Evolutionary conservation across 1,284 basidiomycete genomes (phyloP).

Genomic region (Cryptococcus wingfieldii): DNA sequence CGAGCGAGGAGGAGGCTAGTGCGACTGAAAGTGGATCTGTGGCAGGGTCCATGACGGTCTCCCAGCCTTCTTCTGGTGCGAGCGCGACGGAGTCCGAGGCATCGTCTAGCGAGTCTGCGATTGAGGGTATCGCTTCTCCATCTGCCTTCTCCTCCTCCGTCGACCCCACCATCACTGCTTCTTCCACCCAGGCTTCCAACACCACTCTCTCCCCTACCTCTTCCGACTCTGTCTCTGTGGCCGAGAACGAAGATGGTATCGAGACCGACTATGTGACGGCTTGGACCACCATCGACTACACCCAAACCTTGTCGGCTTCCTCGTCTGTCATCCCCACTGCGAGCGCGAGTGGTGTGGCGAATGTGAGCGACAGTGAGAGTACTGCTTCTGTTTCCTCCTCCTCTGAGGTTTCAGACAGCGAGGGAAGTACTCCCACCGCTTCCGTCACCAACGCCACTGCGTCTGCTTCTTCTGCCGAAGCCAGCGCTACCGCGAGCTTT

Average conservation of each 20-base stretch:
- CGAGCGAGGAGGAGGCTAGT: neutral
- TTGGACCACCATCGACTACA: conserved; percentile 33
- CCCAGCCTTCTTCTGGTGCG: neutral
- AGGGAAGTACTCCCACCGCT: neutral
- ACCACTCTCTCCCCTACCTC: conserved; percentile 1
- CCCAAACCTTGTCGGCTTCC: conserved; percentile 9
- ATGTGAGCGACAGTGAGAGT: neutral
- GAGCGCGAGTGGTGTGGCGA: neutral
- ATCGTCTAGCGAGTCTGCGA: conserved; percentile 1
- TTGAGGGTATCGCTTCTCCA: neutral
- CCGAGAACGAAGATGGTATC: conserved; percentile 36
- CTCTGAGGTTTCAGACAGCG: neutral
- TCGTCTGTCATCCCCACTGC: conserved; percentile 6
- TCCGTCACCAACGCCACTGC: conserved; percentile 1
- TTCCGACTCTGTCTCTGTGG: conserved; percentile 13
- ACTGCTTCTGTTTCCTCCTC: conserved; percentile 1
- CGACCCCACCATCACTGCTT: conserved; percentile 1
- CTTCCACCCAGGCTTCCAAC: conserved; percentile 4
- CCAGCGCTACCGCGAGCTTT: conserved; percentile 3
- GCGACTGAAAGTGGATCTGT: no score
- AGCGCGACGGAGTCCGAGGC: neutral
- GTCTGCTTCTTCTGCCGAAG: conserved; percentile 2
- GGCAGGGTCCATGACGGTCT: no score
- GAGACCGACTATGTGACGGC: conserved; percentile 32
- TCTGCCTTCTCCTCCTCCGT: conserved; percentile 5